A percentile compares a stretch with the other conserved stretches of the same genome.
Evolutionary conservation across 2,329 filamentous ascomycete species (phyloP).

Genomic region (Zymoseptoria passerinii): DNA sequence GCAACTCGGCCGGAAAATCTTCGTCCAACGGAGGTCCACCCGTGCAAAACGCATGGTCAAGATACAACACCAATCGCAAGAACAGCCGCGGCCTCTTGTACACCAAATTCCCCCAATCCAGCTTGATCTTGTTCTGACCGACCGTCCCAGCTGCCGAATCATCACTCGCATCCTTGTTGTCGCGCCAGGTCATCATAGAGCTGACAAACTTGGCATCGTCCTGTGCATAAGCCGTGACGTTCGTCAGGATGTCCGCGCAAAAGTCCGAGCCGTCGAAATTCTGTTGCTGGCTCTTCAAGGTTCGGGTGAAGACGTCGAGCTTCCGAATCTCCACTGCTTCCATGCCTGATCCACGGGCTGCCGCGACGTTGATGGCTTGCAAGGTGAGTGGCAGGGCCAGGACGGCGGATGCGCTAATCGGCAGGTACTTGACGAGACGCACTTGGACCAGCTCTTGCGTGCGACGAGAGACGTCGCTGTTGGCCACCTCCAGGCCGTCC

Average conservation of each 20-base stretch:
- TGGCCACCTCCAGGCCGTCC: neutral
- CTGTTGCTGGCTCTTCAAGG: constrained; percentile 1
- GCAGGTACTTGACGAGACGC: constrained; percentile 4
- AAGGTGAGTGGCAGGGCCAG: constrained; percentile 4
- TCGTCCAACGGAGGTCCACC: constrained; percentile 3
- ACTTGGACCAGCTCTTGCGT: constrained; percentile 6
- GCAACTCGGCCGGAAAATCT: constrained; percentile 4
- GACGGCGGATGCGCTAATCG: constrained; percentile 6
- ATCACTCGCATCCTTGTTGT: neutral
- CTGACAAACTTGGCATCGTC: constrained; percentile 1
- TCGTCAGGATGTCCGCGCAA: constrained; percentile 2
- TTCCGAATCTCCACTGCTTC: constrained; percentile 4
- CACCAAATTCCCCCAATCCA: constrained; percentile 6
- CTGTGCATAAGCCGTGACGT: constrained; percentile 5
- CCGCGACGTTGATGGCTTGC: constrained; percentile 9
- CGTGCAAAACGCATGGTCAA: constrained; percentile 5
- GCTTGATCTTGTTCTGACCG: constrained; percentile 1
- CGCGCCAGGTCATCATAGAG: constrained; percentile 1
- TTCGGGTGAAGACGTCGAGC: constrained; percentile 6
- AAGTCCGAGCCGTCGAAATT: constrained; percentile 7
- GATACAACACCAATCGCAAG: constrained; percentile 6
- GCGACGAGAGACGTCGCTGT: constrained; percentile 1
- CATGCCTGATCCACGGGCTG: neutral
- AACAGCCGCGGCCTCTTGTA: constrained; percentile 4
- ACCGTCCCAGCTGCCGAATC: neutral